Base-by-base conservation (phyloP, 2,329 filamentous ascomycete genomes). In the Penicillium verrucosum region DNA sequence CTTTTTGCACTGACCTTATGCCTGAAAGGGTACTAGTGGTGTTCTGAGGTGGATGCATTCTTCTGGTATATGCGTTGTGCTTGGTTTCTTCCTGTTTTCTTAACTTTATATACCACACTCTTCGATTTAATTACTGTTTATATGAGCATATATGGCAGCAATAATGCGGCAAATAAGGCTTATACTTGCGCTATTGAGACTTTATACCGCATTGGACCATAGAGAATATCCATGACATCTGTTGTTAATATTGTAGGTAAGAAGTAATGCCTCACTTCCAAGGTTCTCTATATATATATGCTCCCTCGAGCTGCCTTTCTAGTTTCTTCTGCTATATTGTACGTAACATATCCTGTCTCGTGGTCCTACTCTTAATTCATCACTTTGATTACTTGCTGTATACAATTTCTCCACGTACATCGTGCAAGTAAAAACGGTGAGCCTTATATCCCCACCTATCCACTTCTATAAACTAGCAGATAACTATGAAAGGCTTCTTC, bases 81-180 rank as follows among this genome's bases (percentile, higher is more conserved):
- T 29, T 46, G 10, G 42, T 23, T 38, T 32, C 14, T 48, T 49
- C 32, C 5, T 45, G 38, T 42, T 47, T 9, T 60, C 5, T 23
- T 23, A 18, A 45, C 14, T 51, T 53, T 52, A 44, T 60, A 60
- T 60, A 58, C 56, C 55, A 51, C 51, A 37, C 55, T 60, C 55
- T 21, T 51, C 25, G 38, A 54, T 51, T 57, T 18, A 34, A 16
- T 3, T 37, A 8, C n/a, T 29, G 16, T 45, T 27, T 37, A 18
- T 29, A 29, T n/a, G 30, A n/a, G 21, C 11, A 36, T 34, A 47
- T 34, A 3, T 37, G 4, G 32, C 25, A 23, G 18, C 11, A 16
- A 37, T n/a, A 25, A 8, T 52, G 14, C 7, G 3, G 18, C 12
- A 1, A 25, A 25, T 25, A 7, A 16, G 11, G 3, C 5, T 7